Base-by-base conservation (phyloP, 768 basidiomycete genomes). In the Auricularia cornea region DNA sequence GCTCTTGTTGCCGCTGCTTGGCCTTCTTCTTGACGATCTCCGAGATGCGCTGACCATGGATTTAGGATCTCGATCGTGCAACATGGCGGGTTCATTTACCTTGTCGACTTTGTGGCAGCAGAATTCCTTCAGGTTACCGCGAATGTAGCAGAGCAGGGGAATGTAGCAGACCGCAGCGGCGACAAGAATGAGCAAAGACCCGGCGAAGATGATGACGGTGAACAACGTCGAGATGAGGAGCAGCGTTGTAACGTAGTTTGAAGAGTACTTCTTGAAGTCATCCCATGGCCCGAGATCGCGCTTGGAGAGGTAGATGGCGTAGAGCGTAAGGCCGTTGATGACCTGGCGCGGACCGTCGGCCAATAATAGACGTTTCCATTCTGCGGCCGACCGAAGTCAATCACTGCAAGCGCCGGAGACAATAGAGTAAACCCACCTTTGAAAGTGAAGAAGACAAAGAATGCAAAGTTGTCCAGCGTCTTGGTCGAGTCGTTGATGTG, bases 51-150 rank as follows among this genome's bases (percentile, higher is more conserved):
- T 94, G n/a, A n/a, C n/a, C n/a, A n/a, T n/a, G n/a, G n/a, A n/a
- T n/a, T n/a, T n/a, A n/a, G n/a, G n/a, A n/a, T n/a, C n/a, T n/a
- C n/a, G n/a, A n/a, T n/a, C n/a, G n/a, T n/a, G n/a, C 65, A 16
- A 65, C 11, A 51, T 16, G 16, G 57, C 8, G 35, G 14, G 1
- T 11, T 32, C 65, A 35, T 59, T 59, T n/a, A 92, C 91, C 85
- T 98, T 98, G 79, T 99, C 96, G 59, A 98, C 93, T 75, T 98
- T 97, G 80, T 98, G 93, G 73, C 95, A 98, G 75, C 92, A 92
- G 77, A 97, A 98, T 81, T 99, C 96, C 88, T 99, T 99, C 60
- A 99, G 78, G 75, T 99, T 99, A 23, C 96, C 97, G 72, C 90
- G 91, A 68, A 99, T 98, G 71, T 96, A 93, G 72, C 89, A 89